Percentiles rank a stretch among this genome's conserved stretches.
phyloP scores from a whole-genome alignment of 352 stramenopile genomes.

The Aphanomyces stellatus region DNA sequence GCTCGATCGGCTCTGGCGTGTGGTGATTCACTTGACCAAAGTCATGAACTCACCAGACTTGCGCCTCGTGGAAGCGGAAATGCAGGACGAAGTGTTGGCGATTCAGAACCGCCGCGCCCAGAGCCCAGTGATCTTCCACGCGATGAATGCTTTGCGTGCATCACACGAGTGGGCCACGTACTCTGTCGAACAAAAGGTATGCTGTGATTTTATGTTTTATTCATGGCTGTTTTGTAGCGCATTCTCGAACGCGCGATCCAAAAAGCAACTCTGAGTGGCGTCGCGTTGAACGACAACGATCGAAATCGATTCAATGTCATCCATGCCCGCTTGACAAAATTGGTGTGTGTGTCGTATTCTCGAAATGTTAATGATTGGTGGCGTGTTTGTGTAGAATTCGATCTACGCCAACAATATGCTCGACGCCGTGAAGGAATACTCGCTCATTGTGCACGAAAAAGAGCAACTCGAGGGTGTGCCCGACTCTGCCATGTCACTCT shows the following conservation, averaged over 20 bases:
- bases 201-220: background rate
- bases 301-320: conserved; percentile 95
- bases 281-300: conserved; percentile 86
- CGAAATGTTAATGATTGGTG: background rate
- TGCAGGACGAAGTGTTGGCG: conserved; percentile 91
- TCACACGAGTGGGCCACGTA: background rate
- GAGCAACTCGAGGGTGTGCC: conserved; percentile 86
- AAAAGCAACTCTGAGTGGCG: conserved; percentile 86
- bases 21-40: conserved; percentile 94
- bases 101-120: conserved; percentile 90
- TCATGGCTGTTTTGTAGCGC: background rate
- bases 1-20: conserved; percentile 90
- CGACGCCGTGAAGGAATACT: conserved; percentile 94
- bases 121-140: conserved; percentile 34
- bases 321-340: conserved; percentile 86
- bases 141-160: background rate
- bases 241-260: conserved; percentile 80
- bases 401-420: conserved; percentile 97
- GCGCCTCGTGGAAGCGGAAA: conserved; percentile 86
- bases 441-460: conserved; percentile 80
- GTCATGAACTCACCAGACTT: conserved; percentile 95
- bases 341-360: conserved; percentile 35
- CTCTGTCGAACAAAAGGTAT: background rate
- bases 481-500: conserved; percentile 85
- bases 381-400: conserved; percentile 62